Conservation (phyloP, 306 rosid species). For the Herpetospermum pedunculosum region DNA sequence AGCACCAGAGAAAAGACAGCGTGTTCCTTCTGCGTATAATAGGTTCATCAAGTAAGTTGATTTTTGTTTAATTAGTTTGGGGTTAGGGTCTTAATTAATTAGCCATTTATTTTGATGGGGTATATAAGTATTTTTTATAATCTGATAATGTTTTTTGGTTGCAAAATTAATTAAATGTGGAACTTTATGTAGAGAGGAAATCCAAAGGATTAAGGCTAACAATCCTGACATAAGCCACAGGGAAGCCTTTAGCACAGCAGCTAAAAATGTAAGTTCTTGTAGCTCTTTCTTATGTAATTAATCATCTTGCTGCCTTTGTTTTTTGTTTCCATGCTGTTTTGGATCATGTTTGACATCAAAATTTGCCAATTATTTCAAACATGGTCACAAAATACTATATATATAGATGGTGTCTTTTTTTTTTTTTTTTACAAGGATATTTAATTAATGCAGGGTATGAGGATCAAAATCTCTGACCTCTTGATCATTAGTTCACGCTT, state of each 20-base stretch:
- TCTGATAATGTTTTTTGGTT: neutral
- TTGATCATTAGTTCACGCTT: no score
- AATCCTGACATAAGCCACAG: conserved; percentile 95
- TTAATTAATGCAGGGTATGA: no score
- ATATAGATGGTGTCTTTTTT: no score
- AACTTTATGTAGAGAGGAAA: conserved; percentile 70
- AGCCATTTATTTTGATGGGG: neutral
- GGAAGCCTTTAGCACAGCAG: conserved; percentile 95
- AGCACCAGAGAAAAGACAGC: conserved; percentile 95
- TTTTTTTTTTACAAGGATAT: no score
- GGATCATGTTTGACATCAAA: neutral
- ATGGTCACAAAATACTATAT: no score
- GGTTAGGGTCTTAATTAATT: neutral
- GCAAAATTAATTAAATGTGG: neutral
- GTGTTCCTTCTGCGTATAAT: conserved; percentile 98
- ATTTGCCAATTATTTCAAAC: no score
- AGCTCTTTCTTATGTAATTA: neutral
- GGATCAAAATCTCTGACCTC: no score
- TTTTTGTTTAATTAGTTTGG: neutral
- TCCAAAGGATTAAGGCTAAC: conserved; percentile 92
- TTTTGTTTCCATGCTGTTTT: neutral
- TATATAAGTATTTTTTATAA: neutral
- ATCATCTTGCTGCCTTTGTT: neutral
- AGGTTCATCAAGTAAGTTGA: conserved; percentile 82
- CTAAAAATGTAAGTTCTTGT: conserved; percentile 69